Evolutionary conservation across 148 eudicot species (phyloP).

Genomic region (Nyssa sinensis): DNA sequence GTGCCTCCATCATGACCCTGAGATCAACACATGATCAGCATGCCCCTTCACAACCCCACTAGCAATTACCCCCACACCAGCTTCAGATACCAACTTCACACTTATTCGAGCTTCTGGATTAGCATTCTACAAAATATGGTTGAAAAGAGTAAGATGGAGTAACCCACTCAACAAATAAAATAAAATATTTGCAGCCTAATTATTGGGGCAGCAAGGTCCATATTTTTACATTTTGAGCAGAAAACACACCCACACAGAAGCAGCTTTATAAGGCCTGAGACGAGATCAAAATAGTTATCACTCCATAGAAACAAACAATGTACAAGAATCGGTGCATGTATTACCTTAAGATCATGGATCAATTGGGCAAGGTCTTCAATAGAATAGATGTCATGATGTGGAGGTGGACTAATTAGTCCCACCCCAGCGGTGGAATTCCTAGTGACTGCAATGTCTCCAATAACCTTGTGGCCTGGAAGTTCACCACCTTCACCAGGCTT

Average conservation of each 20-base stretch:
- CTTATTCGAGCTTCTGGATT: slow-evolving; percentile 94
- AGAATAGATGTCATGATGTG: slow-evolving; percentile 97
- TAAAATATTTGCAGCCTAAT: neutral
- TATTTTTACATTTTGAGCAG: neutral
- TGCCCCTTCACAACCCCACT: slow-evolving; percentile 98
- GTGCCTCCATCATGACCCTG: slow-evolving; percentile 99
- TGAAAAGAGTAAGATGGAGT: slow-evolving; percentile 5
- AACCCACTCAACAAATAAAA: neutral
- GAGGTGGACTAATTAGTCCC: slow-evolving; percentile 98
- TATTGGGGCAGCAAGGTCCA: neutral
- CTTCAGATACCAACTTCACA: slow-evolving; percentile 95
- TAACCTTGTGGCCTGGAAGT: slow-evolving; percentile 97
- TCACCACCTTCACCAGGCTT: slow-evolving; percentile 99
- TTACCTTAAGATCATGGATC: slow-evolving; percentile 95
- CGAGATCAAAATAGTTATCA: neutral
- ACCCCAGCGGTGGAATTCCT: slow-evolving; percentile 98
- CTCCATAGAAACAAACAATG: slow-evolving; percentile 2
- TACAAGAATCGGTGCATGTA: neutral
- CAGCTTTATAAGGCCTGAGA: slow-evolving; percentile 5
- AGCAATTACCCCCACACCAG: slow-evolving; percentile 99
- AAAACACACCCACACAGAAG: neutral
- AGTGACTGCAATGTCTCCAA: slow-evolving; percentile 94
- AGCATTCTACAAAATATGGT: slow-evolving; percentile 56
- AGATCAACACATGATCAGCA: slow-evolving; percentile 93
- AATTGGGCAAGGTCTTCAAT: slow-evolving; percentile 98